Base-by-base conservation (phyloP, 1,284 basidiomycete species). In the Cryptococcus sp. region DNA sequence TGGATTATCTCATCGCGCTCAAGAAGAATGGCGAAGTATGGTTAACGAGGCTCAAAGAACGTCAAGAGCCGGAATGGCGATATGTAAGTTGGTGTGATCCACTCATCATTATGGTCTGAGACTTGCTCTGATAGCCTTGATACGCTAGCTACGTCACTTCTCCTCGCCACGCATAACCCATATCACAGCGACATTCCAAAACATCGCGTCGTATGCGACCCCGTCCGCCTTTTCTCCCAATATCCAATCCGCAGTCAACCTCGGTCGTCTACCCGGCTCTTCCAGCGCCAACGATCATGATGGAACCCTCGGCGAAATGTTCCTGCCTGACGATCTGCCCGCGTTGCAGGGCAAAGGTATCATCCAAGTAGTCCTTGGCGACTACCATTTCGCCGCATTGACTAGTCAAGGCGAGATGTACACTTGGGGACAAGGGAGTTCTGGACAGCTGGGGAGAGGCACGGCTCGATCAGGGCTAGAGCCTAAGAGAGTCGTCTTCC, bases 361-460 rank as follows among this genome's bases (percentile, higher is more conserved):
- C 55, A 92, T 94, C 62, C 90, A 90, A 55, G 86, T 93, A 55
- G 86, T 88, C 10, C 82, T 92, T 48, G 93, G 93, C 5, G 92
- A 96, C 76, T 94, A 93, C 75, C 93, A 96, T 79, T 87, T 82
- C 68, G 89, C 87, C 25, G 92, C 93, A 0, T 81, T 96, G 61
- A 93, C 91, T 1, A 81, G 84, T 43, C 77, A 82, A 25, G 93
- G 93, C 15, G 84, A 87, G 65, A 81, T 95, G 23, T 80, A 88
- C 43, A 89, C 91, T 6, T 97, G 93, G 92, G 93, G 93, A 16
- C 69, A 79, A 43, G 91, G 87, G 73, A 87, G 85, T 20, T 76
- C 80, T 35, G 92, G 93, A 22, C 91, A 91, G 3, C 81, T 94
- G 41, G 93, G 93, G 0, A 35, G 30, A 35, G 30, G 30, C 30